Percentiles rank a stretch among this genome's conserved stretches.
phyloP scores from a whole-genome alignment of 2,329 filamentous ascomycete genomes.

The Trichoderma gracile region DNA sequence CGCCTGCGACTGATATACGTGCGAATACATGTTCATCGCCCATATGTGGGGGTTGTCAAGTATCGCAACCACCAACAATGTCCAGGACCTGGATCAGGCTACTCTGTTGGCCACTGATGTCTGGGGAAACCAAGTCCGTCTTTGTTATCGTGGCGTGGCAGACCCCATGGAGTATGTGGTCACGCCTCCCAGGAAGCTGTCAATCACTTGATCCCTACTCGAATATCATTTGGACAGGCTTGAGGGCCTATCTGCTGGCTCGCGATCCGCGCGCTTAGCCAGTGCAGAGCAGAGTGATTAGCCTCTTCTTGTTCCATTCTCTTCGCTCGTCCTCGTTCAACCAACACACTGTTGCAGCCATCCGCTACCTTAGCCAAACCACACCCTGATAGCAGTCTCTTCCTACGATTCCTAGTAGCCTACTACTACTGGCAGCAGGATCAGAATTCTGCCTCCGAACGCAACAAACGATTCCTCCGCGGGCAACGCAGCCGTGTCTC shows the following conservation, averaged over 20 bases:
- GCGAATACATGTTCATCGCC: not conserved
- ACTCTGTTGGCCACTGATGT: not conserved
- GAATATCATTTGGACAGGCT: not conserved
- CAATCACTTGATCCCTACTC: constrained; percentile 3
- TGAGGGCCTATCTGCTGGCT: not conserved
- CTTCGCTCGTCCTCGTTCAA: not conserved
- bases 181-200: constrained; percentile 14
- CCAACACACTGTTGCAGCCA: constrained; percentile 3
- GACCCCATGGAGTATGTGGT: constrained; percentile 20
- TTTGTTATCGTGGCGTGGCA: constrained; percentile 1
- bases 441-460: not conserved
- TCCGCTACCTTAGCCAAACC: not conserved
- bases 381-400: not conserved
- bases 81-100: constrained; percentile 8
- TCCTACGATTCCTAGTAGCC: not conserved
- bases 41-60: constrained; percentile 12
- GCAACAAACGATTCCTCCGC: not conserved
- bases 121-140: constrained; percentile 1
- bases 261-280: constrained; percentile 10
- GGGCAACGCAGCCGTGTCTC: constrained; percentile 12
- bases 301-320: not conserved
- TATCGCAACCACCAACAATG: constrained; percentile 23
- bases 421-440: not conserved
- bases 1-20: constrained; percentile 2
- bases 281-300: not conserved